Percentiles rank a stretch among this genome's conserved stretches.
These are phyloP conservation scores for Pseudogymnoascus sp. DNA, from an alignment of 2,329 filamentous ascomycete genomes.

Conservation along the genomic window DNA sequence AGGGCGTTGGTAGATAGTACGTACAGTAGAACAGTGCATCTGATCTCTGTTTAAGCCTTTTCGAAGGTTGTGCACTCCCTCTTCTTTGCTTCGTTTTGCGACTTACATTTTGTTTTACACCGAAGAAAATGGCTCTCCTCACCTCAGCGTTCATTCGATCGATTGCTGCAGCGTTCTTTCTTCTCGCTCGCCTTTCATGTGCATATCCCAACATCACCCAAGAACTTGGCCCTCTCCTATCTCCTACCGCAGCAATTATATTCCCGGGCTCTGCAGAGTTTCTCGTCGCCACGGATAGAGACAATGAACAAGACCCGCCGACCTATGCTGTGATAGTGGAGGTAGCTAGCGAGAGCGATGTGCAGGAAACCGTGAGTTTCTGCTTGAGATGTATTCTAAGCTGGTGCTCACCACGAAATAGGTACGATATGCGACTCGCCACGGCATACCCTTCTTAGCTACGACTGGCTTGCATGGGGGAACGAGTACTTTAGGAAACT, in stretches of 20 bases:
- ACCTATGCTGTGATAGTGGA: not conserved
- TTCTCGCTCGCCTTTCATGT: not conserved
- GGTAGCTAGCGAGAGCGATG: slow-evolving; percentile 3
- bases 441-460: slow-evolving; percentile 41
- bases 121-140: not conserved
- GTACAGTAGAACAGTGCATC: too few relatives aligned
- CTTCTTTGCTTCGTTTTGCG: not conserved
- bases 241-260: not conserved
- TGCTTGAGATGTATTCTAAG: not conserved
- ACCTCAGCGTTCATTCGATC: not conserved
- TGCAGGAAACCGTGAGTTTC: slow-evolving; percentile 8
- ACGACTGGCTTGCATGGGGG: slow-evolving; percentile 45
- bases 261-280: not conserved
- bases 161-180: not conserved
- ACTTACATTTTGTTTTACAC: not conserved
- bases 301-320: not conserved
- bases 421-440: slow-evolving; percentile 40
- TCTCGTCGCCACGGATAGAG: not conserved
- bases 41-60: not conserved
- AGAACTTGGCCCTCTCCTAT: not conserved
- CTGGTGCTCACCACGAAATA: slow-evolving; percentile 16
- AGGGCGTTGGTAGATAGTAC: not conserved
- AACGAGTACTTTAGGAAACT: not conserved
- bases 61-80: not conserved
- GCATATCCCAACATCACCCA: not conserved